These are phyloP conservation scores for Penicillium expansum DNA, from an alignment of 2,329 filamentous ascomycete species.

Conservation along the genomic window DNA sequence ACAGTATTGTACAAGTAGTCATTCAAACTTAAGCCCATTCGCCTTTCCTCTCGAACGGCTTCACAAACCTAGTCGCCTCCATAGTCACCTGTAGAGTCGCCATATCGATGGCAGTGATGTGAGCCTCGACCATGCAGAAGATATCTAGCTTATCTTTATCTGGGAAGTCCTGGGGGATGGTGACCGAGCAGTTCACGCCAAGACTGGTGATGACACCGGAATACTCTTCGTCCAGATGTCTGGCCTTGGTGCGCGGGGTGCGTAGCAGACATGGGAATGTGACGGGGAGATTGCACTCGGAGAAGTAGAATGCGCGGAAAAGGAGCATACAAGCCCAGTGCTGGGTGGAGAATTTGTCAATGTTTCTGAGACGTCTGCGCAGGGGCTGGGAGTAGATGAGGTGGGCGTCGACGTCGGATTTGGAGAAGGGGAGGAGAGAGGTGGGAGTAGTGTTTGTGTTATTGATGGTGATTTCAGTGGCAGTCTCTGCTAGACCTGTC, in stretches of 20 bases:
- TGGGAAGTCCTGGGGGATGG: conserved; percentile 22
- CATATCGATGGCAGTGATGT: conserved; percentile 35
- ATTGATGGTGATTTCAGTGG: neutral
- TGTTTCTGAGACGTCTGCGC: conserved; percentile 42
- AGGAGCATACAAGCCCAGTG: conserved; percentile 56
- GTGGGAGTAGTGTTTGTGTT: conserved; percentile 5
- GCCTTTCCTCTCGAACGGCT: conserved; percentile 33
- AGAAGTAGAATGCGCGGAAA: conserved; percentile 57
- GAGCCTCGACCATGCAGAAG: conserved; percentile 36
- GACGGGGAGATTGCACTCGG: conserved; percentile 51
- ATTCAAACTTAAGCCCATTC: conserved; percentile 28
- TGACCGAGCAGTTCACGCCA: conserved; percentile 33
- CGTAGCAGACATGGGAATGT: conserved; percentile 43
- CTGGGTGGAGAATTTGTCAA: conserved; percentile 35
- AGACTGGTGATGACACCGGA: conserved; percentile 32
- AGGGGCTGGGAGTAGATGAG: conserved; percentile 46
- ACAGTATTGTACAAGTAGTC: conserved; percentile 14
- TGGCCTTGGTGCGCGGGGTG: conserved; percentile 23
- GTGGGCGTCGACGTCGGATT: conserved; percentile 47
- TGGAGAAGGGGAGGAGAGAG: conserved; percentile 51
- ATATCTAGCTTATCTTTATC: conserved; percentile 27
- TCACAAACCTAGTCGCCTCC: conserved; percentile 34
- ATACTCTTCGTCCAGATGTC: conserved; percentile 26
- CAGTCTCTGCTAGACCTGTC: neutral
- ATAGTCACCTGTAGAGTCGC: conserved; percentile 31